Base-by-base conservation (phyloP, 768 basidiomycete genomes). In the Leccinum fibrillosum region DNA sequence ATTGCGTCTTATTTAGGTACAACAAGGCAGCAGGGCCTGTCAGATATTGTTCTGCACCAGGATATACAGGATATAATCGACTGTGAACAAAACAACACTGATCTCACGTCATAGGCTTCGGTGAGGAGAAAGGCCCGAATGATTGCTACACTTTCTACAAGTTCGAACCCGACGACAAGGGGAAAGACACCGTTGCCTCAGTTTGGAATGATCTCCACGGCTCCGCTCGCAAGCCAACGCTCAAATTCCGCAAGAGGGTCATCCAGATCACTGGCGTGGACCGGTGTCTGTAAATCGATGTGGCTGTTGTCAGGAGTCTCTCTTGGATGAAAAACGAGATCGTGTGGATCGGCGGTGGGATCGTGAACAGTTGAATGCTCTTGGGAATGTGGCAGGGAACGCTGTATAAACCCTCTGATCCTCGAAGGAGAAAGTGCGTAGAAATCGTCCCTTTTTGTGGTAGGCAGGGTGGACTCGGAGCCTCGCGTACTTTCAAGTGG, bases 231-330 rank as follows among this genome's bases (percentile, higher is more conserved):
- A 63, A 90, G 69, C 86, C 86, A 91, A 48, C 77, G 82, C 58
- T 89, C 85, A 28, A 91, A 76, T 61, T 86, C 86, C 5, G 81
- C 85, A 51, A 88, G 77, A 52, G 84, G 79, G 51, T 87, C 81
- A n/a, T 67, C 49, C 17, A 7, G 28, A n/a, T 54, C 49, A 11
- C 34, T 37, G 12, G 42, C 10, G 21, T 56, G 51, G 52, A 34
- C 17, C 12, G 34, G 28, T 13, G 11, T 35, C 19, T 37, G 37
- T 35, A 53, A 17, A 23, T 37, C 21, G 56, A 53, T 21, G 23
- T 4, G 13, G 8, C 42, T 39, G 17, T 25, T 49, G 39, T 48
- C 51, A 10, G 47, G 15, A 35, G 13, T 9, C 10, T 34, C 37
- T n/a, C 25, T 51, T 49, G 32, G 21, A 5, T 17, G 35, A 17